Conservation (phyloP, 257 asterid species). For the Solanum rostratum region DNA sequence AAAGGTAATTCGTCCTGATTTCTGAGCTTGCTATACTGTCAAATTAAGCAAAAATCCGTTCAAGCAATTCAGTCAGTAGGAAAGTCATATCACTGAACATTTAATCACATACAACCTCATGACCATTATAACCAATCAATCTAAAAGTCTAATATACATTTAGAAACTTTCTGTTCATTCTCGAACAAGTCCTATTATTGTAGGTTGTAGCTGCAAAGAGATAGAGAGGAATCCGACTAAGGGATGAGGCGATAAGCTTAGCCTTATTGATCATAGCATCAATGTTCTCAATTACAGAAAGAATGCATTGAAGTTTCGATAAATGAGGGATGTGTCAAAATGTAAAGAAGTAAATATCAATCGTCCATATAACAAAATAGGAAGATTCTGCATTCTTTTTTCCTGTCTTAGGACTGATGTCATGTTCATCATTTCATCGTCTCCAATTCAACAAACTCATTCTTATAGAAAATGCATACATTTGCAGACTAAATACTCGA, state of each 20-base stretch:
- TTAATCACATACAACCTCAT: background rate
- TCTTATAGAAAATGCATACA: background rate
- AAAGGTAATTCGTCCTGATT: constrained; percentile 38
- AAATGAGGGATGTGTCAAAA: background rate
- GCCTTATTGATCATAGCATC: background rate
- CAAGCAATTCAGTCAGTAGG: background rate
- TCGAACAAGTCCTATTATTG: background rate
- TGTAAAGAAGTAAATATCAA: background rate
- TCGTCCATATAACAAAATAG: background rate
- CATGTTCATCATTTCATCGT: background rate
- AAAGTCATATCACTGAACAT: background rate
- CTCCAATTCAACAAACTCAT: background rate
- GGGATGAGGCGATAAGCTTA: background rate
- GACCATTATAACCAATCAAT: background rate
- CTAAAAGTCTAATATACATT: background rate
- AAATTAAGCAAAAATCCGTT: background rate
- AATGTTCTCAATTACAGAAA: background rate
- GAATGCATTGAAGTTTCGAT: background rate
- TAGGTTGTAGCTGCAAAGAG: background rate
- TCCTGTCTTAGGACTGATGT: background rate
- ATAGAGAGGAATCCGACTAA: background rate
- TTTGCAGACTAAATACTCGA: background rate
- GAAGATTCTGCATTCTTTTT: background rate
- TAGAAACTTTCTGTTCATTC: background rate
- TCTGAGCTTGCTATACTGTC: background rate